Evolutionary conservation across 495 filamentous ascomycete species (phyloP), one percentile per base, ranked within the genome.

Genomic region (Xylaria grammica): DNA sequence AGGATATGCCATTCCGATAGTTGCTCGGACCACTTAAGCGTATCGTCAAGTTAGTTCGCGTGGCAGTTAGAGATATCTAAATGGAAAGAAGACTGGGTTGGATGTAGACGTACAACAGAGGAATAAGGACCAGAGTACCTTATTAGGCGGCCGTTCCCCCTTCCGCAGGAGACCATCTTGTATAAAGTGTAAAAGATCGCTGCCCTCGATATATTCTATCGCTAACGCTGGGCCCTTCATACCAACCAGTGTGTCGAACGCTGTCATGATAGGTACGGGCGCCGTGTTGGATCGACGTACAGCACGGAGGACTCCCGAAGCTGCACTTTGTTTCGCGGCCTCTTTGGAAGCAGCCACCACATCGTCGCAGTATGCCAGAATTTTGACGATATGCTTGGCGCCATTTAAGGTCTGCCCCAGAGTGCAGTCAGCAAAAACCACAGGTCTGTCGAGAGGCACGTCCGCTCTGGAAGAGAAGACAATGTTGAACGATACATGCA

Each of bases 1-100:
- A 10, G 59, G 59, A 32, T 52, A 51, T 6, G 59, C 59, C 17
- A 61, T 50, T 24, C 46, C 59, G 24, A 61, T 61, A 22, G 32
- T 40, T 7, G 40, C 32, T 9, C 59, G 45, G 20, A 52, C 48
- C 24, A 61, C 59, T 61, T 13, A 22, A 3, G 4, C 9, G 22
- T 0, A 9, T 40, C 1, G 13, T 15, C 36, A 10, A 9, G 45
- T 51, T 38, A 52, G 48, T 52, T 29, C n/a, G 30, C 9, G 5
- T 49, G 36, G 7, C 22, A 13, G 13, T 3, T 36, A 5, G 46
- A 29, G 6, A 7, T 15, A 24, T 7, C 10, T 24, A 0, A 4
- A 26, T 13, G 22, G 34, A 19, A 20, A 46, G 17, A 26, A 11
- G 13, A 19, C 0, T 3, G 32, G 30, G 45, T n/a, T 17, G 20